Conservation (phyloP, 805 yeast genomes). For the Spathaspora girioi region DNA sequence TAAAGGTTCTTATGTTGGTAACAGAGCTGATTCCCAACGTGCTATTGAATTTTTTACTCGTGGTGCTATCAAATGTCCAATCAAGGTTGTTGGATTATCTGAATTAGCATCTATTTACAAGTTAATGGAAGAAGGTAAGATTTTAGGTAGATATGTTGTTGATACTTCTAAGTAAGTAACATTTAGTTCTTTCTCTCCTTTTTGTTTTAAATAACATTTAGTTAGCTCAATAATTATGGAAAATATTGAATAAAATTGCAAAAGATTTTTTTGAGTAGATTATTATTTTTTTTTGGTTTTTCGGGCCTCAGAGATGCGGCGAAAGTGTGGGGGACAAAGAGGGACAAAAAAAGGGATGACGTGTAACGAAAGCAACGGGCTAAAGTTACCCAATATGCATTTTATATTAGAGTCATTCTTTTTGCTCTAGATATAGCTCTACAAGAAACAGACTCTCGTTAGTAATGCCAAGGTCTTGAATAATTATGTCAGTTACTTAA, state of each 20-base stretch:
- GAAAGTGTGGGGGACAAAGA: not conserved
- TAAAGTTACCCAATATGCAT: no score
- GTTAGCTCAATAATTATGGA: not conserved
- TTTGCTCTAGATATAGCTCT: no score
- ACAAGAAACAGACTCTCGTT: no score
- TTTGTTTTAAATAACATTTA: not conserved
- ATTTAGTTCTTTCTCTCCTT: not conserved
- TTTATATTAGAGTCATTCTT: no score
- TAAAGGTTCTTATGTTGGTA: conserved; percentile 43
- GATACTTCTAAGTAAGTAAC: conserved; percentile 33
- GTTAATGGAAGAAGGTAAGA: conserved; percentile 39
- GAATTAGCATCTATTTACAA: conserved; percentile 37
- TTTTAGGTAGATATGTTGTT: conserved; percentile 43
- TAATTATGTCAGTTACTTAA: no score
- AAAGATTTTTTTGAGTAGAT: not conserved
- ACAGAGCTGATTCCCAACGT: conserved; percentile 44
- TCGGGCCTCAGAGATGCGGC: not conserved
- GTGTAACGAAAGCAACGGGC: no score
- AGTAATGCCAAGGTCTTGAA: no score
- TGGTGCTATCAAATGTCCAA: conserved; percentile 41
- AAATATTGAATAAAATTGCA: not conserved
- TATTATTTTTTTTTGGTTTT: no score
- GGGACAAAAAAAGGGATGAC: not conserved
- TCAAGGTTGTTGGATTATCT: conserved; percentile 38
- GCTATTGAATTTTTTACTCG: conserved; percentile 43